phyloP scores from a whole-genome alignment of 1,139 yeast species.

The Eremothecium cymbalariae region DNA sequence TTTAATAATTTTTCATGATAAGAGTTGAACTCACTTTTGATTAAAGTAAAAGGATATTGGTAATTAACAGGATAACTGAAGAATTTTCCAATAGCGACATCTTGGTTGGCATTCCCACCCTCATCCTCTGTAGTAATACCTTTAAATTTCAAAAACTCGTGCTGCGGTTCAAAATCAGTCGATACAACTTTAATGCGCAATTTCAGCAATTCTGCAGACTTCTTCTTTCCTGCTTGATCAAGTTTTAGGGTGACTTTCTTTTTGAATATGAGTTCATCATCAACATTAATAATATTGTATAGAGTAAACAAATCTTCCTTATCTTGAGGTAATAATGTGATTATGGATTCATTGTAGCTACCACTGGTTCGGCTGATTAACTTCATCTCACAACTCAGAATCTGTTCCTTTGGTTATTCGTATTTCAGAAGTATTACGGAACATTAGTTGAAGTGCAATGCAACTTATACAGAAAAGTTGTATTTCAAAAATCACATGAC shows the following conservation, averaged over 20 bases:
- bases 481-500: no score
- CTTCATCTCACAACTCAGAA: constrained; percentile 8
- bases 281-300: constrained; percentile 68
- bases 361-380: constrained; percentile 10
- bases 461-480: no score
- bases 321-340: constrained; percentile 72
- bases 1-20: constrained; percentile 57
- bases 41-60: constrained; percentile 57
- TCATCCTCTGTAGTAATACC: constrained; percentile 74
- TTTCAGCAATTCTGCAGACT: constrained; percentile 23
- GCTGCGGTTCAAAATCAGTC: constrained; percentile 71
- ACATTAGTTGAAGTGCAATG: no score
- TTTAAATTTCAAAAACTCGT: constrained; percentile 66
- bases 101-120: constrained; percentile 31
- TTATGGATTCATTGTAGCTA: constrained; percentile 17
- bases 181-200: constrained; percentile 48
- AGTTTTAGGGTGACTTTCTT: constrained; percentile 36
- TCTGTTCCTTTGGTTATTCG: no score
- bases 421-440: no score
- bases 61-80: constrained; percentile 81
- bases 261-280: constrained; percentile 63
- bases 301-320: constrained; percentile 87
- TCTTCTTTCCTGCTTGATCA: constrained; percentile 26
- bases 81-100: constrained; percentile 75
- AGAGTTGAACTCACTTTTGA: constrained; percentile 76